A percentile compares a stretch with the other conserved stretches of the same genome.
Evolutionary conservation across 169 alveolate genomes (phyloP).

Genomic region (Plasmodium reichenowi): DNA sequence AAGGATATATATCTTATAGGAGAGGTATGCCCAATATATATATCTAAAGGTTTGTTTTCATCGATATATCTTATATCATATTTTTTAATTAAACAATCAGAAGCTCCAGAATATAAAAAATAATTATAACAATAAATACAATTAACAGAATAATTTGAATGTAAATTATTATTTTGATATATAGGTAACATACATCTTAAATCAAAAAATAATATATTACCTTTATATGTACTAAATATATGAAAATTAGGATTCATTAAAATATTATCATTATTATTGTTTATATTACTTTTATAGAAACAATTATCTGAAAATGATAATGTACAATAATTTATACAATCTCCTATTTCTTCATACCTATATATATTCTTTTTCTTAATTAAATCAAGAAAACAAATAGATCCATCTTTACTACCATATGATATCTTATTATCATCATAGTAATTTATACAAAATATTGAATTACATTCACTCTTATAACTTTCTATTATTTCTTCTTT

Average conservation of each 20-base stretch:
- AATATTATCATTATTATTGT: too few species aligned
- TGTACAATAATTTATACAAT: conserved; percentile 39
- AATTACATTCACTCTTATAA: conserved; percentile 11
- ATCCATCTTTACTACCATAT: conserved; percentile 70
- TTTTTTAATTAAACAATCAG: conserved; percentile 61
- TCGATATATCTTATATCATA: conserved; percentile 39
- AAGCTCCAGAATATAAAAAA: conserved; percentile 48
- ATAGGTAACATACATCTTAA: conserved; percentile 37
- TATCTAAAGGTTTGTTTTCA: conserved; percentile 25
- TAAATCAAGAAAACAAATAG: conserved; percentile 42
- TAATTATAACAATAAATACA: conserved; percentile 13
- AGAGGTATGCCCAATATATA: conserved; percentile 60
- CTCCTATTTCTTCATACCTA: conserved; percentile 56
- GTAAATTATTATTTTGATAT: conserved; percentile 31
- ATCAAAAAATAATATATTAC: conserved; percentile 47
- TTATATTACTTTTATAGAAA: neutral
- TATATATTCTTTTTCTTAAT: conserved; percentile 47
- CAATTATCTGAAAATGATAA: neutral
- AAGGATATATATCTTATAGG: conserved; percentile 58
- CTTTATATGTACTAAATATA: conserved; percentile 58
- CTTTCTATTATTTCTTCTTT: conserved; percentile 23
- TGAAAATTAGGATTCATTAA: conserved; percentile 7
- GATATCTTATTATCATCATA: conserved; percentile 47
- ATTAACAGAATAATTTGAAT: conserved; percentile 54
- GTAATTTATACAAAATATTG: conserved; percentile 58